These are phyloP conservation scores for Trichoderma cornu-damae DNA, from an alignment of 2,329 filamentous ascomycete species.

Conservation along the genomic window DNA sequence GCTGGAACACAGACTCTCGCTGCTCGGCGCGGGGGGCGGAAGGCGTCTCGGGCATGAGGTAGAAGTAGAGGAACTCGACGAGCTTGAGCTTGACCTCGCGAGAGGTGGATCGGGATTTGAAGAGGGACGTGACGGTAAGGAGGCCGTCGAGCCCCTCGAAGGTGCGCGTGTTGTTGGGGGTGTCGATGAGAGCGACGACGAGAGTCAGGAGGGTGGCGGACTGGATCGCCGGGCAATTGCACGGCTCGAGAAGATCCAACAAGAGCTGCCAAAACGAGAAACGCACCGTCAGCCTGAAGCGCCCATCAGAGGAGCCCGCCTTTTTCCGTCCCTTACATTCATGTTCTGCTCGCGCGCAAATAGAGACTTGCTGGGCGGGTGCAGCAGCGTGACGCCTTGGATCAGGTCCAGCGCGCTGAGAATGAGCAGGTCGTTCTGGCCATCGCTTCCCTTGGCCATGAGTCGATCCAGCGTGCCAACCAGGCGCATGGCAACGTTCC, in stretches of 20 bases:
- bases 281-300: background rate
- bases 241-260: constrained; percentile 87
- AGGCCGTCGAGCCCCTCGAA: constrained; percentile 92
- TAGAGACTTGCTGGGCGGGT: constrained; percentile 80
- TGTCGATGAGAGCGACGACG: constrained; percentile 80
- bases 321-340: constrained; percentile 79
- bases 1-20: constrained; percentile 49
- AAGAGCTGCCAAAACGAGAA: constrained; percentile 54
- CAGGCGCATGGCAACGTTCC: constrained; percentile 87
- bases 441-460: constrained; percentile 74
- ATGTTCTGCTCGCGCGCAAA: constrained; percentile 90
- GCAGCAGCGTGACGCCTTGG: constrained; percentile 80
- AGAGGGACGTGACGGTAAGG: constrained; percentile 83
- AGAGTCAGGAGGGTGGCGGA: constrained; percentile 84
- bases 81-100: constrained; percentile 90
- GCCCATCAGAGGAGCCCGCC: too few species aligned
- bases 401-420: constrained; percentile 82
- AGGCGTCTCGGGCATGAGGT: constrained; percentile 86
- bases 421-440: constrained; percentile 82
- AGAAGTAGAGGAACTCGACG: constrained; percentile 98
- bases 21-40: constrained; percentile 48
- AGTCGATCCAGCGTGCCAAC: constrained; percentile 81
- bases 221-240: constrained; percentile 88
- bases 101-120: constrained; percentile 80
- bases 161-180: constrained; percentile 79